Percentiles rank a stretch among this genome's conserved stretches.
These are phyloP conservation scores for Musa beccarii DNA, from an alignment of 176 grass and related monocot species.

Conservation along the genomic window DNA sequence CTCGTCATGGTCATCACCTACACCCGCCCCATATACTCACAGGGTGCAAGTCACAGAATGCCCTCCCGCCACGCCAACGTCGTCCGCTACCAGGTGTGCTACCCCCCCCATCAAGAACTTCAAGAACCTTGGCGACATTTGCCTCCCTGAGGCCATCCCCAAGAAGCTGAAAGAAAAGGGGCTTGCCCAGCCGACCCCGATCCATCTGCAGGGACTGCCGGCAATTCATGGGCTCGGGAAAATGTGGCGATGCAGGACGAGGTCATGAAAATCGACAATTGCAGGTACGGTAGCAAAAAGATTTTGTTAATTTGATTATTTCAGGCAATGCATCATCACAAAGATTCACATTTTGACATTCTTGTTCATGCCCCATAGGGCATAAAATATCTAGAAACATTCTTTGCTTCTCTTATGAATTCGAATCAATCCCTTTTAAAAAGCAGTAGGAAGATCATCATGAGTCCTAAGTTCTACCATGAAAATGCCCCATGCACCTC, in stretches of 20 bases:
- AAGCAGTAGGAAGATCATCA: too few relatives aligned
- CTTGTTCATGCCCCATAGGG: too few relatives aligned
- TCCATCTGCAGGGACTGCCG: slow-evolving; percentile 81
- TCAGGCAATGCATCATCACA: too few relatives aligned
- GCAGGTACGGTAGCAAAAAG: slow-evolving; percentile 35
- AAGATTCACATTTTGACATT: not conserved
- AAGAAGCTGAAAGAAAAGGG: slow-evolving; percentile 61
- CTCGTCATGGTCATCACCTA: slow-evolving; percentile 66
- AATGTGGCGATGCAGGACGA: slow-evolving; percentile 89
- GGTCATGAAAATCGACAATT: slow-evolving; percentile 69
- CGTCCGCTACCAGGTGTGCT: slow-evolving; percentile 51
- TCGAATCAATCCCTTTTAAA: too few relatives aligned
- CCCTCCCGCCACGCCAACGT: slow-evolving; percentile 28
- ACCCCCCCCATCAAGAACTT: slow-evolving; percentile 52
- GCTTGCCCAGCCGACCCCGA: slow-evolving; percentile 76
- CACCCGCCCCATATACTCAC: slow-evolving; percentile 35
- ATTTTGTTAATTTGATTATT: too few relatives aligned
- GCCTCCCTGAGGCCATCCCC: slow-evolving; percentile 59
- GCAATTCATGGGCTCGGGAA: slow-evolving; percentile 71
- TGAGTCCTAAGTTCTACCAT: too few relatives aligned
- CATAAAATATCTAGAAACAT: too few relatives aligned
- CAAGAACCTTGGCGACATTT: slow-evolving; percentile 33
- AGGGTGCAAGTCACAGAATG: slow-evolving; percentile 56
- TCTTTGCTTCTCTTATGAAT: too few relatives aligned
- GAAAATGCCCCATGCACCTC: too few relatives aligned